Evolutionary conservation across 2,329 filamentous ascomycete species (phyloP).

Genomic region (Pyrenochaeta sp.): DNA sequence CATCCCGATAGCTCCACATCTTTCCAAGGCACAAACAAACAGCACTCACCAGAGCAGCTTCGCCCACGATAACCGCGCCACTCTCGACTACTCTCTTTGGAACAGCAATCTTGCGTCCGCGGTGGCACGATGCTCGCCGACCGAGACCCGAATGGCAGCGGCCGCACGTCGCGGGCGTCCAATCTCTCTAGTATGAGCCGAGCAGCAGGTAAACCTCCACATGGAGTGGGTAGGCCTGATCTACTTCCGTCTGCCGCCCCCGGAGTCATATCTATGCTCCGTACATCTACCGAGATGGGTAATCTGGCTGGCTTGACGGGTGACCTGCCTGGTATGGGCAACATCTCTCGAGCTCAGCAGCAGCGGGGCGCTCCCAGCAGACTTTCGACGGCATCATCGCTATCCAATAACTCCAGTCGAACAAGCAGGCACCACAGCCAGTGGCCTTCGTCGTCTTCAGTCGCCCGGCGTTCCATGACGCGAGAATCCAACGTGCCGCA

Average conservation of each 20-base stretch:
- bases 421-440: conserved; percentile 45
- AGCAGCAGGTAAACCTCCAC: conserved; percentile 38
- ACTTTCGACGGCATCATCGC: conserved; percentile 51
- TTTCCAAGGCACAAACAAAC: conserved; percentile 16
- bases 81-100: not conserved
- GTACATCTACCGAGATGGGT: conserved; percentile 59
- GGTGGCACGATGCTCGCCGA: conserved; percentile 55
- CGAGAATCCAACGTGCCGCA: conserved; percentile 55
- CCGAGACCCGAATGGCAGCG: conserved; percentile 55
- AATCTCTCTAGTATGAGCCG: conserved; percentile 53
- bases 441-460: conserved; percentile 52
- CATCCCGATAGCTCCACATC: conserved; percentile 29
- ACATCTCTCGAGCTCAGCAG: conserved; percentile 46
- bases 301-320: conserved; percentile 54
- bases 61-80: conserved; percentile 1
- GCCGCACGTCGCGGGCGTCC: conserved; percentile 58
- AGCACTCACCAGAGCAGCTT: conserved; percentile 4
- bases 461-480: conserved; percentile 50
- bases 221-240: conserved; percentile 38
- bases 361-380: conserved; percentile 45
- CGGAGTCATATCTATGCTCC: conserved; percentile 60
- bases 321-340: conserved; percentile 48
- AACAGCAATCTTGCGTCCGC: conserved; percentile 4
- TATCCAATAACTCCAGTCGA: conserved; percentile 54
- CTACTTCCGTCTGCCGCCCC: conserved; percentile 43